phyloP scores from a whole-genome alignment of 2,329 filamentous ascomycete genomes.

The Domatiomyces catenatus region DNA sequence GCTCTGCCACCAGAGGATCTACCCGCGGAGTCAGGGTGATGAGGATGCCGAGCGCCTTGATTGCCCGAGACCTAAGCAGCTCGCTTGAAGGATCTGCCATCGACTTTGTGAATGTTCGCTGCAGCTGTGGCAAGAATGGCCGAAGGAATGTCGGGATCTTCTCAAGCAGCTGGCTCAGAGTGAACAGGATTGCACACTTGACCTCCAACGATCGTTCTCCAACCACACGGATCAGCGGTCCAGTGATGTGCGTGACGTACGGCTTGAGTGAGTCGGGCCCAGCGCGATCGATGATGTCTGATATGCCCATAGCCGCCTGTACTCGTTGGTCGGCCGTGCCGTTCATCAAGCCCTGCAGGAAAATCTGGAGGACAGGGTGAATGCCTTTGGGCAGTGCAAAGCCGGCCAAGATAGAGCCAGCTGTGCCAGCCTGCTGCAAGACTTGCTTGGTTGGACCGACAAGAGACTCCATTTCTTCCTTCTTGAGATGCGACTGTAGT shows the following conservation, averaged over 20 bases:
- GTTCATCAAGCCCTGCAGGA: slow-evolving; percentile 95
- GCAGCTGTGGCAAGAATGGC: slow-evolving; percentile 89
- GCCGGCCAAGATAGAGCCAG: slow-evolving; percentile 69
- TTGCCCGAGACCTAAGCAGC: slow-evolving; percentile 68
- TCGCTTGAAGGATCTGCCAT: slow-evolving; percentile 88
- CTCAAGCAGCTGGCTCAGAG: slow-evolving; percentile 84
- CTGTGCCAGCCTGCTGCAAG: slow-evolving; percentile 72
- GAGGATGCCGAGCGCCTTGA: slow-evolving; percentile 82
- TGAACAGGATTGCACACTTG: slow-evolving; percentile 79
- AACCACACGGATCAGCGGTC: slow-evolving; percentile 91
- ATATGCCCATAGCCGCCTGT: slow-evolving; percentile 81
- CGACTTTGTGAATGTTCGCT: slow-evolving; percentile 92
- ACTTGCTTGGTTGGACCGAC: slow-evolving; percentile 75
- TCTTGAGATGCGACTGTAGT: slow-evolving; percentile 76
- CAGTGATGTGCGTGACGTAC: slow-evolving; percentile 94
- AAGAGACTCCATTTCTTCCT: slow-evolving; percentile 95
- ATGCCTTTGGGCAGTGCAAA: slow-evolving; percentile 92
- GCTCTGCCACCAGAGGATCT: slow-evolving; percentile 80
- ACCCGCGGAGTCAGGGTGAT: slow-evolving; percentile 93
- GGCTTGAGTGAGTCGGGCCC: slow-evolving; percentile 76
- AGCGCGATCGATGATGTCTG: slow-evolving; percentile 87
- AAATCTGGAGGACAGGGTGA: slow-evolving; percentile 88
- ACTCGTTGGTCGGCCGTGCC: slow-evolving; percentile 83
- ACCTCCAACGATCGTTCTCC: slow-evolving; percentile 93
- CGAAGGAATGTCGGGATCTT: slow-evolving; percentile 94